phyloP scores from a whole-genome alignment of 2,329 filamentous ascomycete genomes.

The Pseudogymnoascus sp. region DNA sequence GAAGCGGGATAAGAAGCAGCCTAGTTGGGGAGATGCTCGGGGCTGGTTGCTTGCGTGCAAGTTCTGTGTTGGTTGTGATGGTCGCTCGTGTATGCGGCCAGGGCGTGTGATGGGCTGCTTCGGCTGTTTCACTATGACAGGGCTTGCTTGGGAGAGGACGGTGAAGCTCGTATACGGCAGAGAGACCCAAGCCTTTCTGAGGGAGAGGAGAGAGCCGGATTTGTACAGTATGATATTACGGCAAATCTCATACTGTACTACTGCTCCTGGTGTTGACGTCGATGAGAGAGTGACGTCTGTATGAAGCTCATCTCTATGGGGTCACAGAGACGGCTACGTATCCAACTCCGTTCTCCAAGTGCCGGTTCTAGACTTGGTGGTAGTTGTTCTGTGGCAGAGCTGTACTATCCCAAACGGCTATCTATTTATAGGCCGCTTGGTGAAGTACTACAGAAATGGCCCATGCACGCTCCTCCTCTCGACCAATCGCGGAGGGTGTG shows the following conservation, averaged over 20 bases:
- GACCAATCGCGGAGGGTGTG: neutral
- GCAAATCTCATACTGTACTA: neutral
- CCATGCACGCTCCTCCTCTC: slow-evolving; percentile 2
- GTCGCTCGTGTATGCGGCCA: slow-evolving; percentile 1
- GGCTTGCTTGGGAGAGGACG: neutral
- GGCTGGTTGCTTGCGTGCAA: neutral
- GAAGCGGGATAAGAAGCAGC: neutral
- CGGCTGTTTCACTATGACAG: neutral
- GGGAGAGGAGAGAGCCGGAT: neutral
- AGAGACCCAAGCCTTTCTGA: neutral
- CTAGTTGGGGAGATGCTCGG: neutral
- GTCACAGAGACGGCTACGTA: neutral
- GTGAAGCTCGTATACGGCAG: neutral
- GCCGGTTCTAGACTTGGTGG: neutral
- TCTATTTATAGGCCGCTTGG: neutral
- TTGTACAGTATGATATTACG: neutral
- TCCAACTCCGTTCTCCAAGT: neutral
- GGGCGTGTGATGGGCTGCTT: slow-evolving; percentile 1
- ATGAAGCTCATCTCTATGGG: neutral
- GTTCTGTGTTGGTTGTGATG: neutral
- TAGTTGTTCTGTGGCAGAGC: neutral
- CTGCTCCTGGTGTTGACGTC: neutral
- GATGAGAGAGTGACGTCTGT: neutral
- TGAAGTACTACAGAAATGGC: neutral
- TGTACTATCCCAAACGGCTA: slow-evolving; percentile 1